Conservation (phyloP, 805 yeast species). For the Myxozyma sirexii region DNA sequence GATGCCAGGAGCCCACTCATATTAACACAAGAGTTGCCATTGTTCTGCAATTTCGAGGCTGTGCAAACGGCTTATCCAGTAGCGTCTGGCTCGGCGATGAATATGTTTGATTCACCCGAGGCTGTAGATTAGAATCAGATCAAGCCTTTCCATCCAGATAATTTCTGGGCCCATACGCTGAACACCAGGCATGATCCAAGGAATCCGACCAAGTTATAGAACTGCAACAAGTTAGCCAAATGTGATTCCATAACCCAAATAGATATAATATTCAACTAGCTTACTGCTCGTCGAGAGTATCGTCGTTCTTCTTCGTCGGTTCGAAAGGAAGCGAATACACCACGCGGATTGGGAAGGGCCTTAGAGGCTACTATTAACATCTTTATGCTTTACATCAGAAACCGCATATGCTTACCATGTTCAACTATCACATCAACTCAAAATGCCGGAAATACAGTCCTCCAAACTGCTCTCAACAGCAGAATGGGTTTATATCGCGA, state of each 20-base stretch:
- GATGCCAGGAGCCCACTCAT: no score
- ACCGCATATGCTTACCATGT: neutral
- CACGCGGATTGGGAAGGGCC: conserved; percentile 74
- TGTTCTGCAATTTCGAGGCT: no score
- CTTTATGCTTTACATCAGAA: neutral
- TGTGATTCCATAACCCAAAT: no score
- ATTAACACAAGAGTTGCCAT: no score
- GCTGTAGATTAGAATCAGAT: conserved; percentile 2
- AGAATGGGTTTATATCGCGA: no score
- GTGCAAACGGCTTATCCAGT: no score
- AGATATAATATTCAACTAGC: conserved; percentile 30
- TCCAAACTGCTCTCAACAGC: no score
- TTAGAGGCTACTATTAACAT: neutral
- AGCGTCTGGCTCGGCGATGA: no score
- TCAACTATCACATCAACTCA: no score
- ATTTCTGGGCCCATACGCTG: conserved; percentile 72
- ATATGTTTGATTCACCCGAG: neutral
- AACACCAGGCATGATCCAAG: conserved; percentile 79
- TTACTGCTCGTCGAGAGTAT: conserved; percentile 70
- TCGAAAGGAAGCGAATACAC: conserved; percentile 79
- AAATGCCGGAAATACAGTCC: no score
- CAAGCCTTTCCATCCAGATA: conserved; percentile 32
- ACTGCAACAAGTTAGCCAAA: conserved; percentile 38
- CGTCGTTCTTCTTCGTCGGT: conserved; percentile 83
- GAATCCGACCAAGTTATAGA: conserved; percentile 76